Evolutionary conservation across 805 yeast species (phyloP), one percentile per base, ranked within the genome.

Genomic region (Candida qinlingensis): DNA sequence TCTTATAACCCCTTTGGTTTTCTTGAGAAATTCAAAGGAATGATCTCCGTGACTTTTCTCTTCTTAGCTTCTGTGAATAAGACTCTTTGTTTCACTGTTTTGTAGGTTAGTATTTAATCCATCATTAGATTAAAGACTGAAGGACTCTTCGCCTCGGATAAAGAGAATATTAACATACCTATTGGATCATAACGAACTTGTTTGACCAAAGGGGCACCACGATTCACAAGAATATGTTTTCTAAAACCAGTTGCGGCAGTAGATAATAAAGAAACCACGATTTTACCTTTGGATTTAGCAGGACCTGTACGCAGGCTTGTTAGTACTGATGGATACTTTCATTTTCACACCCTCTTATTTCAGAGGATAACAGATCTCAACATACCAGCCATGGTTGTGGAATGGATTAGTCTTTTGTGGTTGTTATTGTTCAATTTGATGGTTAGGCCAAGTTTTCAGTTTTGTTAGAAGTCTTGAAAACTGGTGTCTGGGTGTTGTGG

Each of bases 201-300:
- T 42, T 80, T 81, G 53, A 92, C 82, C 49, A 80, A 73, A 43
- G 87, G 87, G 4, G 95, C 81, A 46, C 87, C 81, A 72, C 97
- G 83, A 44, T 90, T 94, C 42, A 91, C 79, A 45, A 81, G 73
- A 55, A 90, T 79, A 64, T 90, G 84, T 63, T 95, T 81, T 64
- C 81, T 81, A 67, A 76, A 87, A 1, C 98, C 98, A 1, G 98
- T 91, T 58, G 85, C 80, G 13, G 97, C 98, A 2, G 94, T 77
- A 2, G 98, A 92, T 3, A 91, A 73, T 54, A 92, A 77, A 67
- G 89, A 88, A 49, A 92, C 85, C 62, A 91, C 82, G 4, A 96
- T 85, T 57, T 82, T 82, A 40, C 63, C 63, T 61, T 90, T 82
- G 28, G 87, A 76, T 69, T 87, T 87, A 41, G 85, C 81, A 66